Evolutionary conservation across 2,329 filamentous ascomycete species (phyloP), one percentile per base, ranked within the genome.

Genomic region (Aspergillus fijiensis): DNA sequence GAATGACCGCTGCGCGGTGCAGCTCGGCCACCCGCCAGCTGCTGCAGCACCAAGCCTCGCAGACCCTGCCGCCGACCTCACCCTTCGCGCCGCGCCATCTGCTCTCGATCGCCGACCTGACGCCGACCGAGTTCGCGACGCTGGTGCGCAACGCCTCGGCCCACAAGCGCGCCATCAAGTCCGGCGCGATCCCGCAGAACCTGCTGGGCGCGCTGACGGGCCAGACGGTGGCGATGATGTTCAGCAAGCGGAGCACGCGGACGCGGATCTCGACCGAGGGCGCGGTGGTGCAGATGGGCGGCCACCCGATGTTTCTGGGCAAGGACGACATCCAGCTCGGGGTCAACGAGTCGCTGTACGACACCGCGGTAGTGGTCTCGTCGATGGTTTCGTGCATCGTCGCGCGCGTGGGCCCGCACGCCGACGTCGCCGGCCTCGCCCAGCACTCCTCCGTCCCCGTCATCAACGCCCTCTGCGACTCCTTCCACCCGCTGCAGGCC

Each of bases 251-350:
- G 67, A 96, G 90, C 70, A 99, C 95, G 12, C 87, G 95, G 61
- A 99, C 95, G 12, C 88, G 95, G 63, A 89, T 99, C 33, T 96
- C 92, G 1, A 97, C 93, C 1, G 95, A 99, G 81, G 89, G 89
- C 7, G 95, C 95, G 12, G 88, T 97, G 42, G 86, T 89, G n/a
- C 82, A 91, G 61, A 85, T 99, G 82, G 92, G 93, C 42, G 95
- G 94, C 0, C 90, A 96, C 70, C 89, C 95, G 23, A 97, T 99
- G 93, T 99, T 99, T 74, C 78, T 99, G 60, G 92, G 93, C 70
- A 95, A 93, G 73, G 89, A 96, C 58, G 95, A 99, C 73, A 99
- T 99, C 63, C 95, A 99, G 77, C 83, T 99, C 21, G 95, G 95
- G 55, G 95, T 80, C 65, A 99, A 99, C 70, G 95, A 99, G 78